Percentiles rank a stretch among this genome's conserved stretches.
Evolutionary conservation across 495 filamentous ascomycete genomes (phyloP).

Genomic region (Aspergillus mulundensis): DNA sequence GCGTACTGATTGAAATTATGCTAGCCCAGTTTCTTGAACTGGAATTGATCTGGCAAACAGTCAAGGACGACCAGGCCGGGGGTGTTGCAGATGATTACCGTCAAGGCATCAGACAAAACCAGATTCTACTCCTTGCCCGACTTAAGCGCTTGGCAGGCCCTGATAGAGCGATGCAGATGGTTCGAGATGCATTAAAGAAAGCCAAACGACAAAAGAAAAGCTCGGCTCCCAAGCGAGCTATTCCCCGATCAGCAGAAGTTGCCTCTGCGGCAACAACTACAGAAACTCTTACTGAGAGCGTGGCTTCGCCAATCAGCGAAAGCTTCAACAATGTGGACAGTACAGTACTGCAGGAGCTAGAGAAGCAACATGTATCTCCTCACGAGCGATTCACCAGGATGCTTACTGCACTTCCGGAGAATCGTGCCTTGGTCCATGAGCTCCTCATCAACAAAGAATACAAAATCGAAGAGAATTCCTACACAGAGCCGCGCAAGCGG

Average conservation of each 20-base stretch:
- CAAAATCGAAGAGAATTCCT: conserved; percentile 51
- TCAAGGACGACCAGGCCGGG: conserved; percentile 85
- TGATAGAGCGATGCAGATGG: conserved; percentile 75
- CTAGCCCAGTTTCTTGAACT: conserved; percentile 91
- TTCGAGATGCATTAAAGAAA: conserved; percentile 76
- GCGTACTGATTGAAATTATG: conserved; percentile 88
- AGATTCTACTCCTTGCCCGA: conserved; percentile 78
- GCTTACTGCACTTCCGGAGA: conserved; percentile 70
- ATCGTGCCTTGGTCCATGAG: conserved; percentile 84
- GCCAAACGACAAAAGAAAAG: conserved; percentile 65
- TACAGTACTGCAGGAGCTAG: conserved; percentile 35
- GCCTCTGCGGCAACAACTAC: conserved; percentile 23
- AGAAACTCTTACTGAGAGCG: conserved; percentile 38
- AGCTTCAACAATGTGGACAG: conserved; percentile 41
- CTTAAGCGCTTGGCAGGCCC: conserved; percentile 86
- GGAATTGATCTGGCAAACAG: conserved; percentile 93
- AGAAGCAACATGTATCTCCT: conserved; percentile 33
- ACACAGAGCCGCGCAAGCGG: conserved; percentile 47
- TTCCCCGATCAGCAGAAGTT: conserved; percentile 44
- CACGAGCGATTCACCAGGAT: conserved; percentile 49
- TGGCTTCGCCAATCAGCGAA: conserved; percentile 45
- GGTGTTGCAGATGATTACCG: conserved; percentile 84
- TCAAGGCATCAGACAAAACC: conserved; percentile 90
- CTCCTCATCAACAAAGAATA: conserved; percentile 87
- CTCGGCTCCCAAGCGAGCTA: conserved; percentile 55